Conservation (phyloP, 2,329 filamentous ascomycete genomes). For the Colletotrichum sidae region DNA sequence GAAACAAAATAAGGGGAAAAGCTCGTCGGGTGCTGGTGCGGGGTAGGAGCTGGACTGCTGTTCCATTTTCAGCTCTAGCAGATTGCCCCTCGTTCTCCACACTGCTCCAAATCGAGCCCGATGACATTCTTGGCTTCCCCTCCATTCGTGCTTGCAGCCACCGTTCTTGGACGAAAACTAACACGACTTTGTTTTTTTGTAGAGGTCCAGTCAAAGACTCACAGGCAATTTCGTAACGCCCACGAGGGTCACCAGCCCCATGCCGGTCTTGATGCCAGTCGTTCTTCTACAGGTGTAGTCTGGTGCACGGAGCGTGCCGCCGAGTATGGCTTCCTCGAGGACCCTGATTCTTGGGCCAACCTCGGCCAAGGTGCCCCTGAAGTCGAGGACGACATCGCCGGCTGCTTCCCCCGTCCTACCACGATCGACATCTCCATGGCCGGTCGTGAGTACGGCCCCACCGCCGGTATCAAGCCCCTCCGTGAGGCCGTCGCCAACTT, state of each 20-base stretch:
- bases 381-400: slow-evolving; percentile 91
- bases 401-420: slow-evolving; percentile 86
- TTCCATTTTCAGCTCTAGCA: slow-evolving; percentile 12
- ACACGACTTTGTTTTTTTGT: slow-evolving; percentile 12
- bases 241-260: slow-evolving; percentile 93
- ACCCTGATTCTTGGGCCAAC: slow-evolving; percentile 89
- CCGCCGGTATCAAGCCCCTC: slow-evolving; percentile 91
- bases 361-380: slow-evolving; percentile 94
- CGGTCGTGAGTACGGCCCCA: slow-evolving; percentile 91
- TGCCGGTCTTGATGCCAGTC: slow-evolving; percentile 87
- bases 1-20: slow-evolving; percentile 19
- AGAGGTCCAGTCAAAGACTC: slow-evolving; percentile 87
- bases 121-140: slow-evolving; percentile 34
- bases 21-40: slow-evolving; percentile 31
- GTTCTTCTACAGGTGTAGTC: slow-evolving; percentile 92
- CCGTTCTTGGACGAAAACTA: slow-evolving; percentile 23
- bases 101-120: slow-evolving; percentile 31
- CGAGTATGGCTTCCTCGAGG: slow-evolving; percentile 88
- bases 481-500: slow-evolving; percentile 89
- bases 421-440: slow-evolving; percentile 82
- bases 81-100: slow-evolving; percentile 37
- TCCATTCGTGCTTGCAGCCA: neutral
- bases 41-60: slow-evolving; percentile 34
- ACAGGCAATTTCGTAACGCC: slow-evolving; percentile 88
- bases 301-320: slow-evolving; percentile 91